Conservation (phyloP, 2,329 filamentous ascomycete genomes). For the Metarhizium robertsii region DNA sequence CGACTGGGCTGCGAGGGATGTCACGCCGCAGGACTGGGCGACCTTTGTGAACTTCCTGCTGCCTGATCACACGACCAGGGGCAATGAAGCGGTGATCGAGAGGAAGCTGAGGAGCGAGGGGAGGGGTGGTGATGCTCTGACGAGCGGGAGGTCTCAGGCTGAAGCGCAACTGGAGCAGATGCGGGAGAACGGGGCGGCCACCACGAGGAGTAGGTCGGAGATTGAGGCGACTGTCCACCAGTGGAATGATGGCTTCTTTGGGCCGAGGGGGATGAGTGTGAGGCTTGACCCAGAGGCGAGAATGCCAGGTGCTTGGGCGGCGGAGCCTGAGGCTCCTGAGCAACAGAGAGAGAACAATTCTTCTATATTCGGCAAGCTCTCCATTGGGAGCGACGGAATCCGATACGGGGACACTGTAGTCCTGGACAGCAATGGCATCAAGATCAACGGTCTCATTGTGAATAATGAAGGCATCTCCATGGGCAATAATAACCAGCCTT, state of each 20-base stretch:
- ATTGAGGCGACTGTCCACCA: slow-evolving; percentile 35
- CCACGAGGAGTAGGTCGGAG: slow-evolving; percentile 16
- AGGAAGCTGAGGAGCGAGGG: slow-evolving; percentile 38
- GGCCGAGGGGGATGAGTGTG: slow-evolving; percentile 37
- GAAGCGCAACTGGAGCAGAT: slow-evolving; percentile 33
- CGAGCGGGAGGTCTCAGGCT: slow-evolving; percentile 18
- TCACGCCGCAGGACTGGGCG: slow-evolving; percentile 45
- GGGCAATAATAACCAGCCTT: not conserved
- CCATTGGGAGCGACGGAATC: slow-evolving; percentile 33
- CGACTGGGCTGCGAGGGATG: slow-evolving; percentile 31
- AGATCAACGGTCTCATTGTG: slow-evolving; percentile 34
- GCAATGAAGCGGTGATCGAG: slow-evolving; percentile 38
- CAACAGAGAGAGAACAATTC: slow-evolving; percentile 1
- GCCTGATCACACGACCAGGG: slow-evolving; percentile 33
- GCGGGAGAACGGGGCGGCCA: slow-evolving; percentile 13
- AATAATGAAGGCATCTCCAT: slow-evolving; percentile 29
- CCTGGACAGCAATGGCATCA: slow-evolving; percentile 34
- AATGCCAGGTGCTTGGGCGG: slow-evolving; percentile 17
- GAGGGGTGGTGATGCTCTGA: slow-evolving; percentile 14
- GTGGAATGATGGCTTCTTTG: slow-evolving; percentile 51
- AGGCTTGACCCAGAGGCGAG: slow-evolving; percentile 16
- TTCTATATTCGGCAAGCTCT: slow-evolving; percentile 22
- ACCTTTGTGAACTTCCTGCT: slow-evolving; percentile 50
- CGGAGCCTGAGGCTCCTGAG: slow-evolving; percentile 11
- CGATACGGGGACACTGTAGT: slow-evolving; percentile 33